A percentile compares a stretch with the other conserved stretches of the same genome.
Conservation (phyloP, 2,329 filamentous ascomycete genomes). For the Cladosporium sphaerospermum region DNA sequence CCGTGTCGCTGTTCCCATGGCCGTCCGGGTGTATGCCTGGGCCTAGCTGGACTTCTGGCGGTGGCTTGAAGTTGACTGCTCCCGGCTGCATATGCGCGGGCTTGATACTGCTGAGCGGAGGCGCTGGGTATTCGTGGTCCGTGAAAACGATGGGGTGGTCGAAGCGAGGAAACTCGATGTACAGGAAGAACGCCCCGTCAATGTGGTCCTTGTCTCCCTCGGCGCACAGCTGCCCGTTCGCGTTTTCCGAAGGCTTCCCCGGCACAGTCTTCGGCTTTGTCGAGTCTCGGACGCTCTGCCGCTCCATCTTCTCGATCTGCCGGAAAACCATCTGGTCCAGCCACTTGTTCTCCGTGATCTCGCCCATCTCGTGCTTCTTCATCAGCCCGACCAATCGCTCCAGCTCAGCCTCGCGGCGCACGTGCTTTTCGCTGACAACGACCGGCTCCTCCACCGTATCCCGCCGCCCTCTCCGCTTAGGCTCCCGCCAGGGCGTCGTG, state of each 20-base stretch:
- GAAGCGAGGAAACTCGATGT: constrained; percentile 87
- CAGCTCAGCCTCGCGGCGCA: constrained; percentile 57
- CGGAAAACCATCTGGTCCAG: constrained; percentile 91
- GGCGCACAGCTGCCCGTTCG: constrained; percentile 20
- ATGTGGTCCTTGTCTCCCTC: constrained; percentile 40
- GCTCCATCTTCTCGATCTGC: constrained; percentile 65
- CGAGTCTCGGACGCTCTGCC: constrained; percentile 35
- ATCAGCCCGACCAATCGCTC: constrained; percentile 83
- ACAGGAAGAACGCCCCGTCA: constrained; percentile 69
- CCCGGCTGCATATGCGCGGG: constrained; percentile 51
- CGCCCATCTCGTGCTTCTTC: constrained; percentile 97
- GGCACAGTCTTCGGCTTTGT: constrained; percentile 15
- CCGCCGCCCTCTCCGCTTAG: constrained; percentile 48
- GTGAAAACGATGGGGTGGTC: constrained; percentile 94
- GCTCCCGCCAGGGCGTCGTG: constrained; percentile 64
- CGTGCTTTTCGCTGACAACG: constrained; percentile 30
- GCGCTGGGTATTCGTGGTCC: constrained; percentile 84
- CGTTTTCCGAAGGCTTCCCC: constrained; percentile 9
- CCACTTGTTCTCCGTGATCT: constrained; percentile 90
- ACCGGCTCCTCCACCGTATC: constrained; percentile 57
- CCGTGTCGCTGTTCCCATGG: constrained; percentile 40
- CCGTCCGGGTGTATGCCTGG: constrained; percentile 74
- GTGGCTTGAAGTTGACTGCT: constrained; percentile 67
- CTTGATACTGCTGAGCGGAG: constrained; percentile 67
- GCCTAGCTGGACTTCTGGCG: constrained; percentile 82